Base-by-base conservation (phyloP, 176 grass and related monocot species). In the Themeda triandra region DNA sequence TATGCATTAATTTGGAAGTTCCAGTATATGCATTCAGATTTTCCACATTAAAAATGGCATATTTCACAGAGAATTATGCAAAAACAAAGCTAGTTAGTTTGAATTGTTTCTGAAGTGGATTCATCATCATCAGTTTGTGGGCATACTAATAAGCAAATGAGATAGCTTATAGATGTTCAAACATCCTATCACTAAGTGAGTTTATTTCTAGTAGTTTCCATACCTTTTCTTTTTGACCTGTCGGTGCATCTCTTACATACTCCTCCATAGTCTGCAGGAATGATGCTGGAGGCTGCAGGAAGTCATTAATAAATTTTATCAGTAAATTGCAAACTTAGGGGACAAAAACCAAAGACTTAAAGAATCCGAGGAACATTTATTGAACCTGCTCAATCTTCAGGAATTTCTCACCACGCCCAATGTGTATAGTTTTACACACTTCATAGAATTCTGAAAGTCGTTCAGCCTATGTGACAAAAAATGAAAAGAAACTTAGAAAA, bases 241-340 rank as follows among this genome's bases (percentile, higher is more conserved):
- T 85, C 13, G 91, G 97, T 83, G 93, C 93, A 82, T 99, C 97
- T 66, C 37, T 89, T 42, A 99, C 92, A 78, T 99, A 99, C 51
- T 99, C 97, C 80, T 99, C 97, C 97, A 99, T 99, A 27, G 97
- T 87, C 72, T 79, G 89, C 37, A 99, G 54, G 86, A 99, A 99
- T 65, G 97, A 99, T 74, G 84, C 86, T 51, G 97, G 93, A 19
- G 97, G 93, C 97, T 99, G 92, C 85, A 88, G 82, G 56, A 78
- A 69, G 53, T 80, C 42, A 86, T 76, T 32, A 77, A 84, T 27
- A 82, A 15, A 76, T 42, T 8, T 17, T 42, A 29, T 83, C 40
- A 81, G 70, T 33, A 87, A 76, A 46, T 69, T 72, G 41, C 33
- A 62, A 73, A 36, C 7, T 10, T 76, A 45, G 41, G 56, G 19